A percentile compares a stretch with the other conserved stretches of the same genome.
phyloP scores from a whole-genome alignment of 345 rosid species.

The Euphorbia peplus region DNA sequence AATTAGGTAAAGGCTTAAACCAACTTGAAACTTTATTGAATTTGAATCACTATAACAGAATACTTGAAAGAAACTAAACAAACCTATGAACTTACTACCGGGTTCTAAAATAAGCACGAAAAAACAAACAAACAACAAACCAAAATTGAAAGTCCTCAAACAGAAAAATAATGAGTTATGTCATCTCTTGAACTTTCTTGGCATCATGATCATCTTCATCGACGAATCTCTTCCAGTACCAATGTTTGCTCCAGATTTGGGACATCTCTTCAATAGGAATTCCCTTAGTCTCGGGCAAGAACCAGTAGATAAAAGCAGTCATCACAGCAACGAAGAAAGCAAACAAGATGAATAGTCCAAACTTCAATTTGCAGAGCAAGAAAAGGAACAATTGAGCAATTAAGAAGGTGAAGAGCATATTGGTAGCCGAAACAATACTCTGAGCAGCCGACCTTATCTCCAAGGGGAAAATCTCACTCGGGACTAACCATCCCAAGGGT shows the following conservation, averaged over 20 bases:
- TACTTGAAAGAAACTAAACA: too few relatives aligned
- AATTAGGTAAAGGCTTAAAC: too few relatives aligned
- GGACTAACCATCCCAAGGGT: constrained; percentile 56
- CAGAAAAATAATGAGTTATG: too few relatives aligned
- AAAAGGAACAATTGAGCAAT: constrained; percentile 48
- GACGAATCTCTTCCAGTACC: constrained; percentile 44
- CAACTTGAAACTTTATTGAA: too few relatives aligned
- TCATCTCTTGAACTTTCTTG: too few relatives aligned
- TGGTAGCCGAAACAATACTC: constrained; percentile 27
- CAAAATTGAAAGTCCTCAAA: too few relatives aligned
- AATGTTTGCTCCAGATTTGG: constrained; percentile 42
- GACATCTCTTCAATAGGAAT: constrained; percentile 42
- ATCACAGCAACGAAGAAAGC: constrained; percentile 41
- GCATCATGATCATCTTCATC: too few relatives aligned
- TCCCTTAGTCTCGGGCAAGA: constrained; percentile 52
- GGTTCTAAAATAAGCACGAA: too few relatives aligned
- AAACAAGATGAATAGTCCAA: constrained; percentile 54
- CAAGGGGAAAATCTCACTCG: constrained; percentile 53
- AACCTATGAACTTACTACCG: too few relatives aligned
- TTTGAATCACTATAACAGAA: too few relatives aligned
- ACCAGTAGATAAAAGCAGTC: constrained; percentile 37
- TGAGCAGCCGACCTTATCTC: constrained; percentile 46
- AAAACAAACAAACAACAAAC: too few relatives aligned
- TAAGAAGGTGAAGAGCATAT: constrained; percentile 52
- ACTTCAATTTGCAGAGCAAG: constrained; percentile 45